Evolutionary conservation across 768 basidiomycete genomes (phyloP), one percentile per base, ranked within the genome.

Genomic region (Tricholoma saponaceum): DNA sequence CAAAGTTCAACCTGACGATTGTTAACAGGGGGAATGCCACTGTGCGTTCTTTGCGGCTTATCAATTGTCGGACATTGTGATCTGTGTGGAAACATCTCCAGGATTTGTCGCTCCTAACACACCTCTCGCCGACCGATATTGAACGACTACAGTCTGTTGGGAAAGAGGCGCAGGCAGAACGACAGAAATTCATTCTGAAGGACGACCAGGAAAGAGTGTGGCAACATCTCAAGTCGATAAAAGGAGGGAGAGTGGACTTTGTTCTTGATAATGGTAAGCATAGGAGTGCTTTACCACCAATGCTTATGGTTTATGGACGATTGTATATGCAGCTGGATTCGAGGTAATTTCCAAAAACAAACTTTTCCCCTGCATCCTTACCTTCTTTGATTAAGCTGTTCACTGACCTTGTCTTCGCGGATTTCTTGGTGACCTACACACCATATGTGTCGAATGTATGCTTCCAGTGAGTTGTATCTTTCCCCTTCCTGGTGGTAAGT

Each of bases 371-470:
- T 35, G n/a, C 28, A 18, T 44, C 33, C 52, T 41, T n/a, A 41
- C 6, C 9, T 54, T 28, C 22, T 49, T 28, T 49, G 26, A 30
- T 16, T 8, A 61, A 96, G 92, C 77, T 97, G 18, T 95, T 90
- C 73, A 97, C 96, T 3, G 96, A 98, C 65, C 74, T 98, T 14
- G 87, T 97, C 16, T 87, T 98, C 58, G 93, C 93, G 14, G 93
- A 95, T 68, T 99, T 97, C 67, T 74, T 99, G 39, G 83, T 98
- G 10, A 92, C 93, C 0, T 84, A 87, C 67, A 96, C 95, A 0
- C 90, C 93, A 0, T 87, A 89, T 67, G 83, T 94, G 51, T 80
- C 81, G 12, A 80, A 83, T 62, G 90, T 95, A 25, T 84, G 92
- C 55, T 97, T 98, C 73, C 96, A 99, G 95, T 96, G 52, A 58